A percentile compares a stretch with the other conserved stretches of the same genome.
Evolutionary conservation across 2,329 filamentous ascomycete genomes (phyloP).

Genomic region (Hansfordia pulvinata): DNA sequence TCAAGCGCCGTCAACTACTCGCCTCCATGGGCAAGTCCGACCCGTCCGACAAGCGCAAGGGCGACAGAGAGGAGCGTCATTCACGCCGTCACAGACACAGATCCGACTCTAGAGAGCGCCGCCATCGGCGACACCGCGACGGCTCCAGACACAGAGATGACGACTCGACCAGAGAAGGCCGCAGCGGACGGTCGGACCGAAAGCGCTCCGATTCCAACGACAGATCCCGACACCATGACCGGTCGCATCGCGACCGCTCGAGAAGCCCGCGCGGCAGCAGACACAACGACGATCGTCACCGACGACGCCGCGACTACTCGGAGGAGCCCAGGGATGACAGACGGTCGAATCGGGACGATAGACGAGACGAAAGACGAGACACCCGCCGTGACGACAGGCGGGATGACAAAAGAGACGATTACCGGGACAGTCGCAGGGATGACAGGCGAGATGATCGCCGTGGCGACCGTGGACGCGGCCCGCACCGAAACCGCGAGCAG

Average conservation of each 20-base stretch:
- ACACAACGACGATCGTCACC: conserved; percentile 16
- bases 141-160: conserved; percentile 22
- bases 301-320: conserved; percentile 16
- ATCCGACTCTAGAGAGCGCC: conserved; percentile 18
- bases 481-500: no score
- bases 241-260: conserved; percentile 15
- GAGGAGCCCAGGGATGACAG: no score
- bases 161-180: conserved; percentile 10
- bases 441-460: no score
- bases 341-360: no score
- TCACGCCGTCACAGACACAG: conserved; percentile 22
- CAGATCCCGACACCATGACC: conserved; percentile 7
- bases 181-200: conserved; percentile 7
- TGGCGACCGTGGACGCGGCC: no score
- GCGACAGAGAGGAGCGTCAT: conserved; percentile 29
- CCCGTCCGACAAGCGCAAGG: conserved; percentile 23
- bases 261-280: conserved; percentile 16
- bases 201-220: conserved; percentile 9
- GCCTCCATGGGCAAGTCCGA: conserved; percentile 45
- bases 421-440: conserved; percentile 9
- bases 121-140: conserved; percentile 28
- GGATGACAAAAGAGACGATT: conserved; percentile 8
- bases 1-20: conserved; percentile 53
- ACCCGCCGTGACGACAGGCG: conserved; percentile 10
- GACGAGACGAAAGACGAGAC: conserved; percentile 8